A percentile compares a stretch with the other conserved stretches of the same genome.
phyloP scores from a whole-genome alignment of 768 basidiomycete genomes.

The Gyrodon lividus region DNA sequence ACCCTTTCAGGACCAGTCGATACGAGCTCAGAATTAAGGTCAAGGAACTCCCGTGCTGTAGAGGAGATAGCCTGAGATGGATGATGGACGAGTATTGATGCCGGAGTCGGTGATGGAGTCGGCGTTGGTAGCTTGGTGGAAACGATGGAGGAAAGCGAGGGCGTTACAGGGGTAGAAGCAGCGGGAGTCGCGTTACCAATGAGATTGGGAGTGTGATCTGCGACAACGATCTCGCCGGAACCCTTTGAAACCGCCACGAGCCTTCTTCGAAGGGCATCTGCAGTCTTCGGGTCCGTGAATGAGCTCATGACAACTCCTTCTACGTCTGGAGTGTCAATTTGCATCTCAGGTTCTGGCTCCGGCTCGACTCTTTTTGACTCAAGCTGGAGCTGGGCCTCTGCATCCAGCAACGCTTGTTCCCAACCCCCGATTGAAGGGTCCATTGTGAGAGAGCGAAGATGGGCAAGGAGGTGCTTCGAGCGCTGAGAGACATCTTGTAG shows the following conservation, averaged over 20 bases:
- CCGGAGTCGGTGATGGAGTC: conserved; percentile 21
- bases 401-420: conserved; percentile 56
- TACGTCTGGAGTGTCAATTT: conserved; percentile 45
- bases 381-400: conserved; percentile 39
- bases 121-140: not conserved
- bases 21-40: conserved; percentile 73
- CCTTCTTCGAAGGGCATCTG: conserved; percentile 56
- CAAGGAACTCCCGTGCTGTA: conserved; percentile 73
- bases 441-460: conserved; percentile 47
- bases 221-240: not conserved
- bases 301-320: conserved; percentile 47
- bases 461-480: conserved; percentile 40
- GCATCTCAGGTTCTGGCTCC: conserved; percentile 9
- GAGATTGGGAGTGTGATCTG: conserved; percentile 1
- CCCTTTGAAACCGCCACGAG: conserved; percentile 38
- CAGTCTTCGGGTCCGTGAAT: conserved; percentile 52
- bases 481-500: conserved; percentile 56
- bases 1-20: conserved; percentile 66
- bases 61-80: conserved; percentile 61
- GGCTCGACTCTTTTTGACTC: conserved; percentile 20
- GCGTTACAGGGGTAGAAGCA: conserved; percentile 5
- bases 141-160: not conserved
- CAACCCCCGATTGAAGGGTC: conserved; percentile 56
- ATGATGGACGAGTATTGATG: conserved; percentile 60
- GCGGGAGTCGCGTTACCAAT: conserved; percentile 5